Conservation (phyloP, 106 monocot species). For the Narthecium ossifragum region DNA sequence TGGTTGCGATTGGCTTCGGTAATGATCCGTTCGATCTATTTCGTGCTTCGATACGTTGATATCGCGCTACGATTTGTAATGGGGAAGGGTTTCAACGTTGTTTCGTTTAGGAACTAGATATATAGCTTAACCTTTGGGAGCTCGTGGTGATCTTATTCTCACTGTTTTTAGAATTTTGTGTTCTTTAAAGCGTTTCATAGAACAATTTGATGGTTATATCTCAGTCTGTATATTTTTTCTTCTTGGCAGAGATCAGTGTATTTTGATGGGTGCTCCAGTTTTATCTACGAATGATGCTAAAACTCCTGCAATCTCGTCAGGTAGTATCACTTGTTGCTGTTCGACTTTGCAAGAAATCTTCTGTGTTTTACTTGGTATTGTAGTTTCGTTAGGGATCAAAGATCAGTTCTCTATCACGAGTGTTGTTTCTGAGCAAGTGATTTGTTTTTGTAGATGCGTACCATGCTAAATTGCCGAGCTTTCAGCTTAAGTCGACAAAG, state of each 20-base stretch:
- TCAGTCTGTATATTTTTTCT: not conserved
- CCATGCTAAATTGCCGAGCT: conserved; percentile 14
- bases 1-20: too few relatives aligned
- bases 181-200: too few relatives aligned
- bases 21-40: too few relatives aligned
- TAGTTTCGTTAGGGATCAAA: not conserved
- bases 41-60: too few relatives aligned
- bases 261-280: conserved; percentile 8
- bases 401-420: not conserved
- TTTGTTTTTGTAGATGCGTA: conserved; percentile 42
- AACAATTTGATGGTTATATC: too few relatives aligned
- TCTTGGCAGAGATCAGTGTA: not conserved
- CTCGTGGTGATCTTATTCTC: not conserved
- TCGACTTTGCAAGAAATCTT: not conserved
- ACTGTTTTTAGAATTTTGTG: not conserved
- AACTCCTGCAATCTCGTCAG: not conserved
- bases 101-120: too few relatives aligned
- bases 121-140: not conserved
- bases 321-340: not conserved
- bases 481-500: conserved; percentile 11
- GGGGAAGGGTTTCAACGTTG: too few relatives aligned
- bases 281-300: not conserved
- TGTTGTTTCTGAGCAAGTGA: not conserved
- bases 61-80: too few relatives aligned
- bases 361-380: not conserved